Base-by-base conservation (phyloP, 1,284 basidiomycete species). In the Fistulinella staudtii region DNA sequence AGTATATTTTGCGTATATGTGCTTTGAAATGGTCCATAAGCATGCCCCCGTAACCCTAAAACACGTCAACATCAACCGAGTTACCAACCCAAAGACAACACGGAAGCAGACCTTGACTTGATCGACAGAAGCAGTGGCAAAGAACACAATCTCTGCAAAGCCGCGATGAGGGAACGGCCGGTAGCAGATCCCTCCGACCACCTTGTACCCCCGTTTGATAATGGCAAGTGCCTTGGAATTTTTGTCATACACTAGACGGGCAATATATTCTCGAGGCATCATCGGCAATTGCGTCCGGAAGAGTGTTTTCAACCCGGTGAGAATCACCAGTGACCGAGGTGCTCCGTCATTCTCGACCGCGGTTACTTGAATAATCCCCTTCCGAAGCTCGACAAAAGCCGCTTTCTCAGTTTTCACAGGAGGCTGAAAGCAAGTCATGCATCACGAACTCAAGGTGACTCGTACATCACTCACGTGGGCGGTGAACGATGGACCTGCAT, bases 21-120 rank as follows among this genome's bases (percentile, higher is more conserved):
- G 90, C 85, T 69, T 99, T 99, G 72, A 96, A 90, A 63, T 98
- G 89, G 65, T 99, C 96, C 96, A 99, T 99, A 38, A 99, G 75
- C 77, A 98, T 94, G 17, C 90, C 91, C 31, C 96, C 96, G 61
- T 99, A 99, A 8, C 96, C 96, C 90, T 95, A 57, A 18, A 17
- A 39, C 27, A 36, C 14, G 1, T 15, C n/a, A 10, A 36, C 14
- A 3, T 15, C n/a, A 10, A 28, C 27, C 39, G 20, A 44, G 46
- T 20, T 20, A 34, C 39, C 13, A 20, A 39, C 17, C 18, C 25
- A 8, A 33, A 22, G 35, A 25, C 13, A 24, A 31, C 8, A 38
- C 24, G 20, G n/a, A 36, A 24, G n/a, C 72, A 37, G 60, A 93
- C 92, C 77, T 97, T 97, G 65, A 96, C 92, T 74, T 99, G 96